Conservation (phyloP, 257 asterid genomes). For the Ophiorrhiza pumila region DNA sequence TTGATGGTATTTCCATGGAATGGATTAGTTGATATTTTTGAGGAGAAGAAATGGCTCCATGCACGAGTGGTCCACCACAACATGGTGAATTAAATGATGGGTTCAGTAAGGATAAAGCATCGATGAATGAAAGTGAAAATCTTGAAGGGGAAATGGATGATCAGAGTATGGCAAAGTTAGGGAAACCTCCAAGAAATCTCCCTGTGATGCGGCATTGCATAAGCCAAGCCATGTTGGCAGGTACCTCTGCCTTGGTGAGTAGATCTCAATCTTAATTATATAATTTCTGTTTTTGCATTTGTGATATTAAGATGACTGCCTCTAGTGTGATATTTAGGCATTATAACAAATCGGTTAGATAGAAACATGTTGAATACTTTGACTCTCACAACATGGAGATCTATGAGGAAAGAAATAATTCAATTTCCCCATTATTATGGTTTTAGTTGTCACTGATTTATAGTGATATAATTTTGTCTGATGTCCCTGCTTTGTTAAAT, state of each 20-base stretch:
- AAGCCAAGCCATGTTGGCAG: constrained; percentile 71
- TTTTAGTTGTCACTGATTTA: not conserved
- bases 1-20: constrained; percentile 25
- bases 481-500: not conserved
- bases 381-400: not conserved
- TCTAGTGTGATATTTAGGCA: constrained; percentile 3
- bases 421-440: not conserved
- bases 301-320: not conserved
- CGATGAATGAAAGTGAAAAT: constrained; percentile 32
- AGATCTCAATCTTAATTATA: constrained; percentile 11
- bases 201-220: constrained; percentile 77
- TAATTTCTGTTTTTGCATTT: not conserved
- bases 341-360: not conserved
- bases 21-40: constrained; percentile 10
- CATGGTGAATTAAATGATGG: constrained; percentile 47
- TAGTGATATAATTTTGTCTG: not conserved
- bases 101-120: constrained; percentile 32
- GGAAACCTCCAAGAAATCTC: constrained; percentile 58
- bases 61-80: constrained; percentile 35
- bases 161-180: constrained; percentile 42
- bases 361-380: not conserved
- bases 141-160: constrained; percentile 38
- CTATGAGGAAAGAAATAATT: not conserved
- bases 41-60: constrained; percentile 48
- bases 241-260: constrained; percentile 52